Conservation (phyloP, 352 stramenopile genomes). For the Globisporangium middletonii region DNA sequence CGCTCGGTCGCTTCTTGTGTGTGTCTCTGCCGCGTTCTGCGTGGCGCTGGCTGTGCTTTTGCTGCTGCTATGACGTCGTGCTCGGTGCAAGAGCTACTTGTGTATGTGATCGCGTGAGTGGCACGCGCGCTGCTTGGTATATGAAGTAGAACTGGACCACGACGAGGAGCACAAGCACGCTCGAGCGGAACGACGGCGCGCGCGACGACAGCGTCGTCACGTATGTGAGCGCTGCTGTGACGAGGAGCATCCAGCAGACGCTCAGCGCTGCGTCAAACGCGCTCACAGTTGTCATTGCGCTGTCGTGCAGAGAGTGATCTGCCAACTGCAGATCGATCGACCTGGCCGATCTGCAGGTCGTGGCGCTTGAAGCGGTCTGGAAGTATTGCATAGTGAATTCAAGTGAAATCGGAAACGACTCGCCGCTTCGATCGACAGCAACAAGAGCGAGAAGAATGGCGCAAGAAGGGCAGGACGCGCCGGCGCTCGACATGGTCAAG, state of each 20-base stretch:
- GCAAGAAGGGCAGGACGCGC: slow-evolving; percentile 34
- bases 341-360: background rate
- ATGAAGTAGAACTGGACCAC: slow-evolving; percentile 49
- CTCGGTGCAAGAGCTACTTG: background rate
- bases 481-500: slow-evolving; percentile 69
- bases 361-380: too few species aligned
- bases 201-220: slow-evolving; percentile 8
- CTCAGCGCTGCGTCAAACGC: slow-evolving; percentile 36
- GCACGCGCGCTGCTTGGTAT: slow-evolving; percentile 41
- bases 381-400: slow-evolving; percentile 5
- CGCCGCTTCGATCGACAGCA: background rate
- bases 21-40: background rate
- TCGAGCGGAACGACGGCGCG: slow-evolving; percentile 18
- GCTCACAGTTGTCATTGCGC: background rate
- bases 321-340: background rate
- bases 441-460: slow-evolving; percentile 29
- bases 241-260: slow-evolving; percentile 27
- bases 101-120: slow-evolving; percentile 15
- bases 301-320: background rate
- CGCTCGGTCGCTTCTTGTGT: background rate
- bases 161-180: slow-evolving; percentile 29
- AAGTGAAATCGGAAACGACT: slow-evolving; percentile 2
- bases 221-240: slow-evolving; percentile 19
- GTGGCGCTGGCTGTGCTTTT: background rate
- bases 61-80: background rate